phyloP scores from a whole-genome alignment of 1,284 basidiomycete species.

The Apiotrichum sp. region DNA sequence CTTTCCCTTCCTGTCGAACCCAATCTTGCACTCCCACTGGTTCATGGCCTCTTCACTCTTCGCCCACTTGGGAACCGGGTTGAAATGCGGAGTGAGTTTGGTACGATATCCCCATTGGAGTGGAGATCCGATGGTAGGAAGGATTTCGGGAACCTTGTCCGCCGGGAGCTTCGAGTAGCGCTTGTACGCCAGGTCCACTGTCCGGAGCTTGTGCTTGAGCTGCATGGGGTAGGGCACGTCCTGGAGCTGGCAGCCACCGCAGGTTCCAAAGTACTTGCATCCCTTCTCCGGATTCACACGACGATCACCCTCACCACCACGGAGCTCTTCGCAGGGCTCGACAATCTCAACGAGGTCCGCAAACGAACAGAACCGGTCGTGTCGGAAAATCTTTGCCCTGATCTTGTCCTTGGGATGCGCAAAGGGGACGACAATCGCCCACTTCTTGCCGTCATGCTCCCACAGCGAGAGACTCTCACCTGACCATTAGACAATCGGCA shows the following conservation, averaged over 20 bases:
- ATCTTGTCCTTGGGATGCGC: slow-evolving; percentile 74
- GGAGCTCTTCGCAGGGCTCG: slow-evolving; percentile 58
- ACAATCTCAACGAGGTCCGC: slow-evolving; percentile 70
- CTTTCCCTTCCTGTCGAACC: slow-evolving; percentile 78
- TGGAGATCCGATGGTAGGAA: slow-evolving; percentile 76
- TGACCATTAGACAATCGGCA: slow-evolving; percentile 3
- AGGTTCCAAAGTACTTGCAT: slow-evolving; percentile 82
- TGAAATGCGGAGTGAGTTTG: slow-evolving; percentile 96
- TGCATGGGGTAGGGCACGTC: slow-evolving; percentile 85
- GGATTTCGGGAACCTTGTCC: slow-evolving; percentile 58
- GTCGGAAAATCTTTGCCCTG: slow-evolving; percentile 62
- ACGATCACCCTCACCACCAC: slow-evolving; percentile 55
- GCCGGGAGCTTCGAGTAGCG: slow-evolving; percentile 61
- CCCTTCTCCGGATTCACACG: slow-evolving; percentile 40
- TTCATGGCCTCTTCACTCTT: slow-evolving; percentile 10
- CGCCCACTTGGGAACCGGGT: slow-evolving; percentile 59
- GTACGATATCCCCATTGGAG: slow-evolving; percentile 88
- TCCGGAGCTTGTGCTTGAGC: slow-evolving; percentile 75
- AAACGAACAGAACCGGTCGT: slow-evolving; percentile 59
- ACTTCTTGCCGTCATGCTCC: slow-evolving; percentile 48
- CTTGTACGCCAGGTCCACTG: slow-evolving; percentile 78
- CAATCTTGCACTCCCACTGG: slow-evolving; percentile 52
- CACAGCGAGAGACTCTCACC: slow-evolving; percentile 26
- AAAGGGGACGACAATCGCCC: slow-evolving; percentile 77
- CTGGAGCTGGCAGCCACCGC: slow-evolving; percentile 54